Base-by-base conservation (phyloP, 192 early-diverging fungal species). In the Podila minutissima region DNA sequence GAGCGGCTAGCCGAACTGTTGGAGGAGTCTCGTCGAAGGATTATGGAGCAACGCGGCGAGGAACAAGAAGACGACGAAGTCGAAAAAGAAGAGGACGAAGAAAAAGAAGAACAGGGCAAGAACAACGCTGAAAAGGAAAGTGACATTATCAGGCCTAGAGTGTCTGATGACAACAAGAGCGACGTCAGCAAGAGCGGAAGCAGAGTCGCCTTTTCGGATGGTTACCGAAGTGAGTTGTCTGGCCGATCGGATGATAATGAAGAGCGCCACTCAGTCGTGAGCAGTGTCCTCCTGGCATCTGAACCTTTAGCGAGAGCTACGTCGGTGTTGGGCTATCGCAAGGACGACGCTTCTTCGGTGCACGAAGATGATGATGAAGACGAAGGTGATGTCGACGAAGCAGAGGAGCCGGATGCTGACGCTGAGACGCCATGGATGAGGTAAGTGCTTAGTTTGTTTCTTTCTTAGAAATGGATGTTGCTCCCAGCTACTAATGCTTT, bases 1-100 rank as follows among this genome's bases (percentile, higher is more conserved):
- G 77, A 81, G 55, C 70, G 71, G 7, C 67, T 81, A 17, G 77
- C 77, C n/a, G 77, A 81, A 46, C 71, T 81, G 5, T 66, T 81
- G 48, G 77, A 81, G 41, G 77, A 81, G 58, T 72, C 77, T 3
- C 71, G 77, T 15, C 72, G 59, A 57, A 73, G 72, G 49, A 81
- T 81, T 28, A 72, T 81, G 66, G 77, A 81, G 57, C 77, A 81
- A 29, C 66, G 77, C 1, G 77, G 77, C 7, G 68, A 70, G 20
- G 37, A 35, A 8, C 35, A n/a, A 15, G 57, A 15, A 22, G 50
- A 57, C 20, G 35, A 37, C 51, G 22, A 71, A 17, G 64, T 41
- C 5, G 59, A 66, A 2, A 66, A 22, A 22, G 57, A 62, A 9
- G 75, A 69, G 2, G 35, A 41, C 0, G 48, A 64, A 24, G 67